Percentiles rank a stretch among this genome's conserved stretches.
Conservation (phyloP, 176 grass and related monocot genomes). For the Carex cristatella region DNA sequence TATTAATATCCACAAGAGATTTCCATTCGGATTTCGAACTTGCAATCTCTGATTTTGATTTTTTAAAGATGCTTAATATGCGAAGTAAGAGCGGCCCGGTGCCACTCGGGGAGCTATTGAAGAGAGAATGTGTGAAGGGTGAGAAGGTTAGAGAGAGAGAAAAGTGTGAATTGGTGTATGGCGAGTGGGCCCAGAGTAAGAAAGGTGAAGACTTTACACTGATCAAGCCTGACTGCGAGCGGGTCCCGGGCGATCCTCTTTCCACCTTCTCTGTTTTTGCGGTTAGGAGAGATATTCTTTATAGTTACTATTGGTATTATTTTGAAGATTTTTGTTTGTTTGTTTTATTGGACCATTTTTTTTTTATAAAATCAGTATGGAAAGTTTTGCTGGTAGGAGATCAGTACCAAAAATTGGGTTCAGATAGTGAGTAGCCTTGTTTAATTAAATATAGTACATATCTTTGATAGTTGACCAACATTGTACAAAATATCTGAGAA, state of each 20-base stretch:
- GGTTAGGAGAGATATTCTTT: not conserved
- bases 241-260: constrained; percentile 37
- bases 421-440: not conserved
- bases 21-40: no score
- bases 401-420: not conserved
- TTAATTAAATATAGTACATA: constrained; percentile 17
- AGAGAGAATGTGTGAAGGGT: constrained; percentile 21
- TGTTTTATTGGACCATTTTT: not conserved
- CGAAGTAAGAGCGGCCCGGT: constrained; percentile 26
- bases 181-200: constrained; percentile 43
- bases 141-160: constrained; percentile 25
- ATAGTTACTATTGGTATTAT: not conserved
- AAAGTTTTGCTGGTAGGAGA: not conserved
- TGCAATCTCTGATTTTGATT: not conserved
- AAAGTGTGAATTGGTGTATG: constrained; percentile 25
- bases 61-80: not conserved
- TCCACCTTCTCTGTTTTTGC: constrained; percentile 55
- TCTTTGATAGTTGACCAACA: not conserved
- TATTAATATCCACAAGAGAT: no score
- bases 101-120: constrained; percentile 33
- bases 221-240: constrained; percentile 51
- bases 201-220: constrained; percentile 82
- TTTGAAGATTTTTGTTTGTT: not conserved
- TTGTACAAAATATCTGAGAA: not conserved
- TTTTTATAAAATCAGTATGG: not conserved